A percentile compares a stretch with the other conserved stretches of the same genome.
Conservation (phyloP, 352 stramenopile genomes). For the Globisporangium cederbergense region DNA sequence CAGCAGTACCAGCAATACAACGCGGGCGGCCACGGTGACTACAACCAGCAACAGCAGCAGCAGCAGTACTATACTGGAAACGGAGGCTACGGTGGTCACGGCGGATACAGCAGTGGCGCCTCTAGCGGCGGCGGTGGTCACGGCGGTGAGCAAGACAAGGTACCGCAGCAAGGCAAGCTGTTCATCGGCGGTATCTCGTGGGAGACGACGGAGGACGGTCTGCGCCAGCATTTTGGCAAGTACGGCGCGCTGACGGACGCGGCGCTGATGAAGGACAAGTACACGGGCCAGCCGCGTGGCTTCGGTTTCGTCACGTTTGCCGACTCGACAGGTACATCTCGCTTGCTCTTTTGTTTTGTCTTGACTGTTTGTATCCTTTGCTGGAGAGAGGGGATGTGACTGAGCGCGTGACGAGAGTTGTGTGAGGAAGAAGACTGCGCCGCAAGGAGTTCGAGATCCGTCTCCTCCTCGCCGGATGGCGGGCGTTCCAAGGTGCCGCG, state of each 20-base stretch:
- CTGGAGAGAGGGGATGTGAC: neutral
- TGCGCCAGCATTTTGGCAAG: conserved; percentile 87
- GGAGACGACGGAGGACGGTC: conserved; percentile 92
- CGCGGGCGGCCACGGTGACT: conserved; percentile 26
- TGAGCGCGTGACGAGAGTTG: neutral
- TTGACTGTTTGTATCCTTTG: neutral
- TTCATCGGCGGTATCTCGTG: conserved; percentile 91
- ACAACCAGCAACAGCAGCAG: conserved; percentile 19
- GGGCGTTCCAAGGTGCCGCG: neutral
- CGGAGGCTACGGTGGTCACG: conserved; percentile 14
- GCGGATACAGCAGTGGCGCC: conserved; percentile 9
- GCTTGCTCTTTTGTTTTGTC: conserved; percentile 3
- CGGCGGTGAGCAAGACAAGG: conserved; percentile 11
- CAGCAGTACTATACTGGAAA: conserved; percentile 10
- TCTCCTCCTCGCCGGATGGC: conserved; percentile 7
- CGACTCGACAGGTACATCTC: conserved; percentile 70
- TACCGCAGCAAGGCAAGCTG: conserved; percentile 70
- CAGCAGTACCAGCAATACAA: conserved; percentile 27
- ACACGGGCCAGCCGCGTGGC: conserved; percentile 87
- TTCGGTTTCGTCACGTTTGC: conserved; percentile 94
- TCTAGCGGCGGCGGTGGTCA: neutral
- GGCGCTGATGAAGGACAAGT: conserved; percentile 92
- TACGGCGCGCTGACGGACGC: conserved; percentile 86
- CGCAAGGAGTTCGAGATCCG: conserved; percentile 12
- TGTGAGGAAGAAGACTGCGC: neutral